Evolutionary conservation across 1,284 basidiomycete species (phyloP), one percentile per base, ranked within the genome.

Genomic region (Fomes fomentarius): DNA sequence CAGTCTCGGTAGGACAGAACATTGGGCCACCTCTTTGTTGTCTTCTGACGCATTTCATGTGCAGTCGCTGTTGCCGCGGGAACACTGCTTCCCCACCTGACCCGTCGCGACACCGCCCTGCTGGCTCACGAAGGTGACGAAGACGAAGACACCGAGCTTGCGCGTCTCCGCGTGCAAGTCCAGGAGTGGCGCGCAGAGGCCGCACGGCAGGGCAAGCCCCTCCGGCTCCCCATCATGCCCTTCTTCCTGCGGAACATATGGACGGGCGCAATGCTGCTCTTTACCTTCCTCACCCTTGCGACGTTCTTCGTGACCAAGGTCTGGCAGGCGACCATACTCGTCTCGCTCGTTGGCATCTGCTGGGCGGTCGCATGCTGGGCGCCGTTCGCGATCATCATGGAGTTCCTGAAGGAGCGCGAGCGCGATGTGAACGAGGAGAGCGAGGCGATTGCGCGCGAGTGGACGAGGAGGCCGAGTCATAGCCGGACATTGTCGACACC

Each of bases 351-450:
- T 14, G 95, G 95, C 37, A 89, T 97, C 35, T 93, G 89, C 68
- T 98, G 95, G 95, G 93, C 94, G 1, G 91, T 97, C 21, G 93
- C 94, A 14, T 94, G 93, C 74, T 97, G 94, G 94, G 92, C 92
- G 50, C 87, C 89, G 3, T 91, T 91, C 59, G 88, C 91, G 14
- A 94, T 96, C 66, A 93, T 96, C 70, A 96, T 96, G 94, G 93
- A 94, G 90, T 85, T 93, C 66, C 74, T 96, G 59, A 94, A 93
- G 74, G 93, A 94, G 69, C 78, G 89, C 59, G 78, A 85, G 53
- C 50, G 50, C 28, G 69, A 67, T n/a, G 45, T 52, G 14, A 54
- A 49, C 14, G 52, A 50, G 4, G 63, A 64, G 12, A 56, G 58
- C 47, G 63, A 55, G 14, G 57, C 54, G 10, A 43, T 46, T 15